Conservation (phyloP, 2,329 filamentous ascomycete genomes). For the Fusarium algeriense region DNA sequence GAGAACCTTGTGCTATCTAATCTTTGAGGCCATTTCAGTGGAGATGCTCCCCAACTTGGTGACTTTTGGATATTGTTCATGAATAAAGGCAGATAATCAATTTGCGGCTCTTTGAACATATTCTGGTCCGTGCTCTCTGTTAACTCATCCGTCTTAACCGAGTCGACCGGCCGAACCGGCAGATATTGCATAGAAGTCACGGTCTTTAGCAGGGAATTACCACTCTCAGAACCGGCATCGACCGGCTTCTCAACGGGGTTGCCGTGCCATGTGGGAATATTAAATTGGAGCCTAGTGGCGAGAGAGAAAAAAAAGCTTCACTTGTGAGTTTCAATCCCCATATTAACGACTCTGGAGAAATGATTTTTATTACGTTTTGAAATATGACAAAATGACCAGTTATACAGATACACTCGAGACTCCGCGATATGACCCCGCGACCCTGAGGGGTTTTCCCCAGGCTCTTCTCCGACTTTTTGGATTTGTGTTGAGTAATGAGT, state of each 20-base stretch:
- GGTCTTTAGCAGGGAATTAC: slow-evolving; percentile 1
- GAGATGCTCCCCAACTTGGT: slow-evolving; percentile 2
- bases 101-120: slow-evolving; percentile 24
- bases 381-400: slow-evolving; percentile 20
- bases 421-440: slow-evolving; percentile 34
- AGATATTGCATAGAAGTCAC: neutral
- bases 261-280: slow-evolving; percentile 23
- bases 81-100: slow-evolving; percentile 19
- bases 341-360: slow-evolving; percentile 25
- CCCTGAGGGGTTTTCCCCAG: slow-evolving; percentile 28
- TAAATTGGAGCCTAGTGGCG: slow-evolving; percentile 33
- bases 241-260: slow-evolving; percentile 28
- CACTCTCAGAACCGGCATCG: slow-evolving; percentile 30
- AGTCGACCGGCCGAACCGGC: slow-evolving; percentile 29
- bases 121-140: slow-evolving; percentile 32
- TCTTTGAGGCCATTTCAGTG: neutral
- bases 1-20: neutral
- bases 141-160: slow-evolving; percentile 43
- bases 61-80: slow-evolving; percentile 31
- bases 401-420: slow-evolving; percentile 1
- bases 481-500: slow-evolving; percentile 30
- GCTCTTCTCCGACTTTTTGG: neutral
- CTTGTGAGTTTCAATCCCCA: slow-evolving; percentile 13
- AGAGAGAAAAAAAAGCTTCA: slow-evolving; percentile 13
- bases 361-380: slow-evolving; percentile 35